These are phyloP conservation scores for Teratosphaeria nubilosa DNA, from an alignment of 2,329 filamentous ascomycete genomes.

Conservation along the genomic window DNA sequence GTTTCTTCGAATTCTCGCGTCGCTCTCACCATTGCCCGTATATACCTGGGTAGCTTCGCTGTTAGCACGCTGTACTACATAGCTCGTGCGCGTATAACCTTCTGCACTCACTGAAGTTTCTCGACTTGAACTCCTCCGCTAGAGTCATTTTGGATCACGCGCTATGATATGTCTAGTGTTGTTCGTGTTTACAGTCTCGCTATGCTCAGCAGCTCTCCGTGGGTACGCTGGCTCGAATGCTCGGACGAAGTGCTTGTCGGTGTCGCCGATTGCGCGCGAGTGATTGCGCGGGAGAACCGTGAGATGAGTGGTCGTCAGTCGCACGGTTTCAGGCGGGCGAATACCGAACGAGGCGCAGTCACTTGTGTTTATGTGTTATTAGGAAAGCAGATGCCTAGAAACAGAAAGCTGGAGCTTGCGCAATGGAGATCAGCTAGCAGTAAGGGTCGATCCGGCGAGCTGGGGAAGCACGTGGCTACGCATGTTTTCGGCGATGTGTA, in stretches of 20 bases:
- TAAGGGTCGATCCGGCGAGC: not conserved
- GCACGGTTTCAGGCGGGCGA: not conserved
- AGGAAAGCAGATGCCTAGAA: not conserved
- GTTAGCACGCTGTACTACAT: not conserved
- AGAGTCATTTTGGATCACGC: conserved; percentile 40
- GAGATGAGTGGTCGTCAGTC: not conserved
- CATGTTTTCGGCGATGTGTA: not conserved
- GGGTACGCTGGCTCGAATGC: not conserved
- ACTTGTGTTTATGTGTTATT: not conserved
- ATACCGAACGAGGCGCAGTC: not conserved
- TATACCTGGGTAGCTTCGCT: conserved; percentile 43
- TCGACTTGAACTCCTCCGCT: conserved; percentile 51
- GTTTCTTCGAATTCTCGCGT: not conserved
- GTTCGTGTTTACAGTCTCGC: not conserved
- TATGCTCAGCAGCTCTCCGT: not conserved
- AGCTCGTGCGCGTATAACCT: not conserved
- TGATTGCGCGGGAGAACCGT: not conserved
- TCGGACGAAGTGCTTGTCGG: not conserved
- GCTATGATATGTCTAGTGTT: too few species aligned
- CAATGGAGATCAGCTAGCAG: not conserved
- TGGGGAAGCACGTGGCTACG: not conserved
- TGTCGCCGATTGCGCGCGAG: not conserved
- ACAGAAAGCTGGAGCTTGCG: not conserved
- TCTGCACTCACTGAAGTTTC: conserved; percentile 54
- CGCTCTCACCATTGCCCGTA: conserved; percentile 55